Evolutionary conservation across 2,329 filamentous ascomycete genomes (phyloP).

Genomic region (Colletotrichum sp.): DNA sequence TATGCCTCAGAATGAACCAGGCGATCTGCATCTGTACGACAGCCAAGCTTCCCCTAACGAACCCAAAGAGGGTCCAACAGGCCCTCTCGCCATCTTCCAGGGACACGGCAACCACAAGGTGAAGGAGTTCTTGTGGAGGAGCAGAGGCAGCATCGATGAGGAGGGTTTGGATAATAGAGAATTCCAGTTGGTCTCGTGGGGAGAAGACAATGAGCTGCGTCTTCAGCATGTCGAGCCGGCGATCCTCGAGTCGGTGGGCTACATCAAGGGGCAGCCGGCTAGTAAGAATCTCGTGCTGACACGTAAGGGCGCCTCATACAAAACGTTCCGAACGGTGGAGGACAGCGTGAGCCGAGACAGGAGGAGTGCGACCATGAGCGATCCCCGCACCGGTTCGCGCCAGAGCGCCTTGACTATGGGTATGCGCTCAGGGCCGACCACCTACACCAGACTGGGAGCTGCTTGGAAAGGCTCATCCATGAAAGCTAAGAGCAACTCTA

Average conservation of each 20-base stretch:
- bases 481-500: constrained; percentile 56
- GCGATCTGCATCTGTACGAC: constrained; percentile 85
- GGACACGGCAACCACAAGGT: constrained; percentile 72
- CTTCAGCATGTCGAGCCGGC: constrained; percentile 75
- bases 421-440: constrained; percentile 48
- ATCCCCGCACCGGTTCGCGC: constrained; percentile 51
- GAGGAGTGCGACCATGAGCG: constrained; percentile 65
- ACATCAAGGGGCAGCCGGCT: constrained; percentile 70
- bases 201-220: constrained; percentile 81
- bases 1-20: constrained; percentile 90
- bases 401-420: constrained; percentile 49
- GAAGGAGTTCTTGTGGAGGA: constrained; percentile 91
- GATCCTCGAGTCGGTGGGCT: constrained; percentile 72
- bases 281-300: constrained; percentile 73
- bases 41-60: constrained; percentile 54
- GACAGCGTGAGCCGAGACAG: constrained; percentile 62
- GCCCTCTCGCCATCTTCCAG: constrained; percentile 62
- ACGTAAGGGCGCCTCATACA: constrained; percentile 83
- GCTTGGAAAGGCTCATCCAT: constrained; percentile 63
- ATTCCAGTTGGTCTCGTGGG: constrained; percentile 94
- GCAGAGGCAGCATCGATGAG: constrained; percentile 69
- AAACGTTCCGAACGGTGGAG: constrained; percentile 80
- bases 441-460: constrained; percentile 38
- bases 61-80: constrained; percentile 46
- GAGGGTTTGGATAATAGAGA: constrained; percentile 82